Percentiles rank a stretch among this genome's conserved stretches.
These are phyloP conservation scores for Aspergillus sp. DNA, from an alignment of 2,329 filamentous ascomycete genomes.

Conservation along the genomic window DNA sequence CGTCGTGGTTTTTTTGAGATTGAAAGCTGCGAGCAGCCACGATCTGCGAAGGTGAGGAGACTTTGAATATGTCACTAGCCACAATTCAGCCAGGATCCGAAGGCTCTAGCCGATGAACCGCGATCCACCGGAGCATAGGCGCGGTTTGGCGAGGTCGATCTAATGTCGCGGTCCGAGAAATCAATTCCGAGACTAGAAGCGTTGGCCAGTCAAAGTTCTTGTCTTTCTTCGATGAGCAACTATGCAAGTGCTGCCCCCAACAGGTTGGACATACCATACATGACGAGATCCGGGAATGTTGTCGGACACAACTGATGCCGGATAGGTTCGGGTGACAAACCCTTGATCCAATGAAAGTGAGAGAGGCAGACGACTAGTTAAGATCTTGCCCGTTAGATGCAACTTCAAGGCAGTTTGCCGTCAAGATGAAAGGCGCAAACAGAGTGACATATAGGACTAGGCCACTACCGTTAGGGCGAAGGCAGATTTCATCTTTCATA, in stretches of 20 bases:
- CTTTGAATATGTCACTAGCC: background rate
- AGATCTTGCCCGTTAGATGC: slow-evolving; percentile 5
- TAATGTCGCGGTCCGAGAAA: background rate
- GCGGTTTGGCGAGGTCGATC: slow-evolving; percentile 1
- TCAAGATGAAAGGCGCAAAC: slow-evolving; percentile 7
- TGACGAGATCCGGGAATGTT: background rate
- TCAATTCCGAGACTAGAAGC: background rate
- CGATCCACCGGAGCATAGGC: background rate
- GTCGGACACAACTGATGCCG: slow-evolving; percentile 5
- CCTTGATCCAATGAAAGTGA: background rate
- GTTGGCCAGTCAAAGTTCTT: background rate
- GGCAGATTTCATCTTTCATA: background rate
- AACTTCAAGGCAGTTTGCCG: slow-evolving; percentile 9
- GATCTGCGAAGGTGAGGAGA: background rate
- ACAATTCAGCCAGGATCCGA: background rate
- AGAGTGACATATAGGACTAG: slow-evolving; percentile 10
- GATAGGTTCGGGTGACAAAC: background rate
- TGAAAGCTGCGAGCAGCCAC: background rate
- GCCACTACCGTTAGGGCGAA: background rate
- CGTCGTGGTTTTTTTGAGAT: background rate
- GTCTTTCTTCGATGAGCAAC: slow-evolving; percentile 1
- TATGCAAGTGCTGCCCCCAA: slow-evolving; percentile 2
- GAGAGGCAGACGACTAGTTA: slow-evolving; percentile 1
- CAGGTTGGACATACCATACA: slow-evolving; percentile 3
- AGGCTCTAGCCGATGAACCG: background rate